These are phyloP conservation scores for Marvania coccoides DNA, from an alignment of 139 green algal genomes.

Conservation along the genomic window DNA sequence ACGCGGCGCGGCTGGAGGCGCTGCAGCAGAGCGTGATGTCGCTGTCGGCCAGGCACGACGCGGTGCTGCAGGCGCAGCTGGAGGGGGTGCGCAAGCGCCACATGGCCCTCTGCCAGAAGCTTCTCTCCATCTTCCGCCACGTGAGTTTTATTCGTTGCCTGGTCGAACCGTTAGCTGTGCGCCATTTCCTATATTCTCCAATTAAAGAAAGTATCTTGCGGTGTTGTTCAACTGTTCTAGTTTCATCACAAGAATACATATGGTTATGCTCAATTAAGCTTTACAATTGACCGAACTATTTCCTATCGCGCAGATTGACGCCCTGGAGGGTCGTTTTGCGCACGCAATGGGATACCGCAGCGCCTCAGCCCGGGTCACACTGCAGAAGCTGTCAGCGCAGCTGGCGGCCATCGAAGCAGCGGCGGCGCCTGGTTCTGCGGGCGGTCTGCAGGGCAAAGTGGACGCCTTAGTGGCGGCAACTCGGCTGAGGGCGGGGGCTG, in stretches of 20 bases:
- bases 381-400: constrained; percentile 12
- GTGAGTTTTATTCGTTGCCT: not conserved
- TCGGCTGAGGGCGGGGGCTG: constrained; percentile 13
- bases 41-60: constrained; percentile 22
- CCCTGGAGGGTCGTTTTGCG: constrained; percentile 38
- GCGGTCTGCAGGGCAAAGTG: constrained; percentile 13
- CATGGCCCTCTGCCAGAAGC: constrained; percentile 17
- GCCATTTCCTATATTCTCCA: not conserved
- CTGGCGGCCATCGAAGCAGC: constrained; percentile 18
- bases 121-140: constrained; percentile 18
- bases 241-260: not conserved
- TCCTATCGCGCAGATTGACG: constrained; percentile 23
- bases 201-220: not conserved
- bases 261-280: not conserved
- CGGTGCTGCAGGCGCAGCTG: constrained; percentile 22
- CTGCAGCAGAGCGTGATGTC: constrained; percentile 14
- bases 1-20: constrained; percentile 24
- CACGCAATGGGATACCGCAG: constrained; percentile 15
- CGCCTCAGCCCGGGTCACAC: not conserved
- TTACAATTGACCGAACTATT: too few relatives aligned
- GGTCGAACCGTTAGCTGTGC: too few relatives aligned
- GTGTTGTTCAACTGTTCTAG: not conserved
- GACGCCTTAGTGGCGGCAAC: constrained; percentile 19
- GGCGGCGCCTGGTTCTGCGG: constrained; percentile 8
- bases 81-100: constrained; percentile 20